Conservation (phyloP, 345 rosid genomes). For the Citrus australasica region DNA sequence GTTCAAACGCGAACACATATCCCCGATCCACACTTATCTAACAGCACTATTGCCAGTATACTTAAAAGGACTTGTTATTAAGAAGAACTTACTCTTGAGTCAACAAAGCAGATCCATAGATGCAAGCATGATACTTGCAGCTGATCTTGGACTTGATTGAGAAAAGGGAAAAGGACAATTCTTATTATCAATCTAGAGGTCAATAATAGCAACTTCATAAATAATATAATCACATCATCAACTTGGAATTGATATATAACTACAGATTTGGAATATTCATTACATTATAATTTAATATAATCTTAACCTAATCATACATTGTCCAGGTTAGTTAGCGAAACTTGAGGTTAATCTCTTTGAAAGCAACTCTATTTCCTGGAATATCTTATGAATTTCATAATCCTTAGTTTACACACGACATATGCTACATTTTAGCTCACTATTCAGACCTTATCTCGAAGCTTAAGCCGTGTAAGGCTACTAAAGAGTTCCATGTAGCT, state of each 20-base stretch:
- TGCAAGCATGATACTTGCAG: not conserved
- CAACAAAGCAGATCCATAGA: not conserved
- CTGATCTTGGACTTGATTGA: not conserved
- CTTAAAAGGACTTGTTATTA: not conserved
- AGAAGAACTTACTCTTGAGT: not conserved
- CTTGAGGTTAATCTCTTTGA: slow-evolving; percentile 15
- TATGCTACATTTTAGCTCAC: slow-evolving; percentile 11
- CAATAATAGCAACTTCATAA: slow-evolving; percentile 1
- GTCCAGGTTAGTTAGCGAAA: not conserved
- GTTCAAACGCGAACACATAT: not conserved
- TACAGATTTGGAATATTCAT: not conserved
- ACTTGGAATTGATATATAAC: not conserved
- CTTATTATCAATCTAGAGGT: slow-evolving; percentile 11
- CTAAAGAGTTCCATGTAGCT: slow-evolving; percentile 1
- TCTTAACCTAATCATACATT: slow-evolving; percentile 5
- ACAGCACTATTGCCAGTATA: not conserved
- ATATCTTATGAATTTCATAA: not conserved
- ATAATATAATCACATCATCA: not conserved
- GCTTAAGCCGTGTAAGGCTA: not conserved
- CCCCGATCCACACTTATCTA: not conserved
- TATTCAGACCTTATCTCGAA: slow-evolving; percentile 19
- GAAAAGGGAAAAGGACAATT: not conserved
- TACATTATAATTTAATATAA: not conserved
- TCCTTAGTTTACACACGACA: not conserved
- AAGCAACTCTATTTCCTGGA: slow-evolving; percentile 8